Conservation (phyloP, 2,329 filamentous ascomycete genomes). For the Penicillium crustosum region DNA sequence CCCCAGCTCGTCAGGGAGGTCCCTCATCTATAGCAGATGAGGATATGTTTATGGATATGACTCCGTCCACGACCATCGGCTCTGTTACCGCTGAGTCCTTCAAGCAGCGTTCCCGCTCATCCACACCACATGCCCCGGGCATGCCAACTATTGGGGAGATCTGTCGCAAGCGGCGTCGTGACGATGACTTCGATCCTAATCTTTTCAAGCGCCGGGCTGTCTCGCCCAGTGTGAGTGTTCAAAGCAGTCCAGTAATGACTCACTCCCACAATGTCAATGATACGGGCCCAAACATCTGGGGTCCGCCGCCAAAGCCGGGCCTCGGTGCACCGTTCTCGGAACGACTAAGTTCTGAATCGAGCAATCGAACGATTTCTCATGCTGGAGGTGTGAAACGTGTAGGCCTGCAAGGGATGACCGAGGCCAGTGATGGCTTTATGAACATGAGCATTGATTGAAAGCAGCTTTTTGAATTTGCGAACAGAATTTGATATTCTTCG, state of each 20-base stretch:
- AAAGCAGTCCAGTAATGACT: conserved; percentile 79
- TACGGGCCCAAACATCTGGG: conserved; percentile 60
- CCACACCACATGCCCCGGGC: conserved; percentile 42
- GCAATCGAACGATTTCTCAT: conserved; percentile 52
- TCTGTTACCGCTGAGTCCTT: conserved; percentile 30
- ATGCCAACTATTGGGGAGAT: conserved; percentile 67
- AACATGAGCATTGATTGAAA: conserved; percentile 88
- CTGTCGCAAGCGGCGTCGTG: conserved; percentile 76
- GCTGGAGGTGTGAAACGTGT: conserved; percentile 56
- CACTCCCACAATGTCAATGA: conserved; percentile 80
- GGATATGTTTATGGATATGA: conserved; percentile 42
- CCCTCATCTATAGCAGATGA: conserved; percentile 50
- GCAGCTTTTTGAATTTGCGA: not conserved
- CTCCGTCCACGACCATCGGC: conserved; percentile 36
- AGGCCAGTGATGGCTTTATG: conserved; percentile 94
- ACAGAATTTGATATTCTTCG: not conserved
- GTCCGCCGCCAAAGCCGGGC: conserved; percentile 65
- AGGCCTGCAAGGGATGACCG: conserved; percentile 88
- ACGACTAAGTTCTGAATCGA: conserved; percentile 51
- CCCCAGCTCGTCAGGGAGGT: conserved; percentile 59
- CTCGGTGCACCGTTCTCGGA: conserved; percentile 51
- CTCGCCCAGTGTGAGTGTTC: conserved; percentile 84
- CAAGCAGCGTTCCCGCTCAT: conserved; percentile 40
- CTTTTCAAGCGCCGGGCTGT: conserved; percentile 91
- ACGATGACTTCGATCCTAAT: conserved; percentile 85